Base-by-base conservation (phyloP, 768 basidiomycete species). In the Lentinula detonsa region DNA sequence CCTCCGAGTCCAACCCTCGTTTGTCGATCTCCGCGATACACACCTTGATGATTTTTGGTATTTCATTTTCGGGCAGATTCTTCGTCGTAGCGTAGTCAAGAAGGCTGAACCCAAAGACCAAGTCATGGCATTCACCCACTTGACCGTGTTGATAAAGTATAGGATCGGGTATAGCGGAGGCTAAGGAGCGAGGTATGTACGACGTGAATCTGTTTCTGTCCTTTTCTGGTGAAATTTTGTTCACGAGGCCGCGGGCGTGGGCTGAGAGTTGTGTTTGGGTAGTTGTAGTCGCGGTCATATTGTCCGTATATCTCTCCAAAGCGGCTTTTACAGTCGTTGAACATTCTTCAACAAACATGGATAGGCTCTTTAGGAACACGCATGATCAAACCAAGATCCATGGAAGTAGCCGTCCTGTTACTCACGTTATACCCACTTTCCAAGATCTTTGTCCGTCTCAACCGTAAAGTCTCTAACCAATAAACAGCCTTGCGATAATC, bases 401-500 rank as follows among this genome's bases (percentile, higher is more conserved):
- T 23, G 11, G 9, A 49, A 34, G 21, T 15, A 46, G n/a, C 9
- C 51, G 45, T 11, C 46, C 53, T 40, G 31, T n/a, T 21, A 70
- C 81, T 64, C 64, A 88, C 93, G 66, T 84, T 90, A 67, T 90
- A 91, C 3, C 90, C 94, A 46, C 85, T 84, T 67, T 93, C 86
- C 37, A 95, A 72, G 42, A 87, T 91, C 72, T 94, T 96, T 5
- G 87, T 86, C 62, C 91, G 80, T 42, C 89, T 82, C 40, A 96
- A 77, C 39, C 95, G 79, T 40, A 96, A 78, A 0, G 94, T 95
- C 76, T 97, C 94, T n/a, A 94, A 75, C 88, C 92, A 91, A 72
- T 96, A 88, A 23, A 97, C 87, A 37, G 85, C 93, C 65, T 88
- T 90, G 31, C 94, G 80, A 68, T 97, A 97, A 62, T 95, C 93